Evolutionary conservation across 148 eudicot species (phyloP), one percentile per base, ranked within the genome.

Genomic region (Rhododendron griersonianum): DNA sequence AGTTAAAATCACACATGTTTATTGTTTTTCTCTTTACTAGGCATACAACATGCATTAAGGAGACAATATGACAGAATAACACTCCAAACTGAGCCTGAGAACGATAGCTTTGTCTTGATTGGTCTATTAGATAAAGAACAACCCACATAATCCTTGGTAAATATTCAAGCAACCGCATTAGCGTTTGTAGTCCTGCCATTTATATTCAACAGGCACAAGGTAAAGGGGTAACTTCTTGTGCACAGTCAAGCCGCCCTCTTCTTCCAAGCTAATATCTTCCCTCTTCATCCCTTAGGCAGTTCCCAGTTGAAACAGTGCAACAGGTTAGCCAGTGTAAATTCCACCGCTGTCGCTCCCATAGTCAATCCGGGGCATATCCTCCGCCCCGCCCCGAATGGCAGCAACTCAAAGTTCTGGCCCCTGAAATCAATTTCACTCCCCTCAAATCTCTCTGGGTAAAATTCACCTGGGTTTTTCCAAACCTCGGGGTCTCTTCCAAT

Each of bases 371-470:
- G 84, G 63, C 84, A 81, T 1, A 35, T 57, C 47, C 69, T 81
- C 18, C 84, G 37, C 7, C 84, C 84, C 4, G 84, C 19, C 65
- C 83, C 69, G 11, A 81, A 81, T 9, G 83, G 83, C 83, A 81
- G 19, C 10, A 50, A 35, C 47, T 81, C 83, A 55, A 81, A 81
- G 18, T 81, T 7, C 15, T 81, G 67, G 1, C 71, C 84, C 39
- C 14, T 81, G 28, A 33, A 81, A 35, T 81, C 84, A 37, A 81
- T 15, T 21, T 16, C 47, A 19, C 30, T 81, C 7, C 41, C 47
- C 30, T 81, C 71, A 37, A 76, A 76, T 18, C 47, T 33, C n/a
- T 76, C 80, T 1, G 80, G 80, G 45, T 76, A 18, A 18, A 76
- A 76, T 21, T 33, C 80, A 76, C 2, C 23, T 15, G 45, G 80